Conservation (phyloP, 257 asterid species). For the Paraleonurus japonicus region DNA sequence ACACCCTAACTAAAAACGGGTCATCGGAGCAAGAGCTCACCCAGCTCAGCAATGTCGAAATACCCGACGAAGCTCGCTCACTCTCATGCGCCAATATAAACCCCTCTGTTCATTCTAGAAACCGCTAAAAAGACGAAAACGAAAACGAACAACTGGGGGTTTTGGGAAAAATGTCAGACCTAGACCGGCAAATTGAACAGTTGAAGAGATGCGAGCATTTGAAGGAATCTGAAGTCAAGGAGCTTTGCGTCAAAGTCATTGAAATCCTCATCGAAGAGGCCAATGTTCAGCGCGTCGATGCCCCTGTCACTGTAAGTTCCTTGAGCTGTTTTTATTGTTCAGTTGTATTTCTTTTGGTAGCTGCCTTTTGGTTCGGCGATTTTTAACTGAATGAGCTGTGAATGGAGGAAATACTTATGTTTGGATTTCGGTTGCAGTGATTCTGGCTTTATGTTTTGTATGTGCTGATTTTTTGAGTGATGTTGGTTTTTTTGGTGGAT, state of each 20-base stretch:
- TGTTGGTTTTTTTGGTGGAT: constrained; percentile 12
- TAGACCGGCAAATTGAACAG: constrained; percentile 93
- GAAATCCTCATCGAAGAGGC: constrained; percentile 96
- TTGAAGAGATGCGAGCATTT: constrained; percentile 90
- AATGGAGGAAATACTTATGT: neutral
- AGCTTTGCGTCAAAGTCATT: constrained; percentile 84
- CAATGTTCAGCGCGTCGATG: constrained; percentile 94
- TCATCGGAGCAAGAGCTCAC: neutral
- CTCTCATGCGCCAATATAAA: neutral
- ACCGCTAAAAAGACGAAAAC: neutral
- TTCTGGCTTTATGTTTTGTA: neutral
- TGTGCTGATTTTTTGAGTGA: constrained; percentile 1
- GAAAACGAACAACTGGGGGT: neutral
- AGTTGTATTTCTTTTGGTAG: neutral
- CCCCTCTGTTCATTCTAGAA: neutral
- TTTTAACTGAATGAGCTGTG: neutral
- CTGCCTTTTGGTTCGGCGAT: neutral
- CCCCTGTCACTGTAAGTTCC: constrained; percentile 78
- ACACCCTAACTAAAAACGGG: neutral
- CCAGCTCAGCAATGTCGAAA: neutral
- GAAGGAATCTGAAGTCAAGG: constrained; percentile 79
- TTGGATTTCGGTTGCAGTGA: neutral
- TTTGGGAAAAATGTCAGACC: constrained; percentile 69
- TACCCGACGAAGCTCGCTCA: neutral
- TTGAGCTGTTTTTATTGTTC: neutral